Base-by-base conservation (phyloP, 2,329 filamentous ascomycete species). In the Aureobasidium mangrovei region DNA sequence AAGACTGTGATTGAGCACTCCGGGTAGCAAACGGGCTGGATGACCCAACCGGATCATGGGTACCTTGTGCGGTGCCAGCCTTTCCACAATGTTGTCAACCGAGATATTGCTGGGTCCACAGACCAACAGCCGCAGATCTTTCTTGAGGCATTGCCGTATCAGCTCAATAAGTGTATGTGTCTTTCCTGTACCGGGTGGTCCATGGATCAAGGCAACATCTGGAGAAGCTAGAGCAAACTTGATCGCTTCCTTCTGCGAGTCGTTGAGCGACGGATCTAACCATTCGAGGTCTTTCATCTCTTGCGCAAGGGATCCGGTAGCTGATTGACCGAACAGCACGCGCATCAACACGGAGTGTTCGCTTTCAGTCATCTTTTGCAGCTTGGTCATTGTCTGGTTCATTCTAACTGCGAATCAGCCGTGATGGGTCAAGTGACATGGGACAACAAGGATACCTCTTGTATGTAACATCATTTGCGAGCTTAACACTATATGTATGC, bases 51-150 rank as follows among this genome's bases (percentile, higher is more conserved):
- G 85, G 35, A 97, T 80, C 63, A 97, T 89, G 0, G 89, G 85
- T 1, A 96, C 77, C 64, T 89, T 90, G 68, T 91, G 86, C 0
- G 87, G 83, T 2, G 90, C 82, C 1, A 97, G 79, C 6, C 93
- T 83, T 70, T 98, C 93, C 7, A 96, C 91, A 56, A 98, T 95
- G 65, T 98, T 98, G 77, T 98, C 93, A 1, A 98, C 93, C 0
- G 89, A 93, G 62, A 98, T 91, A 67, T 98, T 98, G 31, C 89
- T 95, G 0, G 93, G 93, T 0, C 91, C 93, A 64, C 93, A 97
- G n/a, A 97, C 91, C 1, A 97, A 77, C 8, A 97, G 76, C 1
- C 90, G 82, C 53, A 84, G 78, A 33, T 83, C 79, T 27, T 81
- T 80, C 65, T 84, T 84, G 53, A 94, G 75, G 61, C 97, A 74